Percentiles rank a stretch among this genome's conserved stretches.
phyloP scores from a whole-genome alignment of 2,329 filamentous ascomycete species.

The Seiridium cupressi region DNA sequence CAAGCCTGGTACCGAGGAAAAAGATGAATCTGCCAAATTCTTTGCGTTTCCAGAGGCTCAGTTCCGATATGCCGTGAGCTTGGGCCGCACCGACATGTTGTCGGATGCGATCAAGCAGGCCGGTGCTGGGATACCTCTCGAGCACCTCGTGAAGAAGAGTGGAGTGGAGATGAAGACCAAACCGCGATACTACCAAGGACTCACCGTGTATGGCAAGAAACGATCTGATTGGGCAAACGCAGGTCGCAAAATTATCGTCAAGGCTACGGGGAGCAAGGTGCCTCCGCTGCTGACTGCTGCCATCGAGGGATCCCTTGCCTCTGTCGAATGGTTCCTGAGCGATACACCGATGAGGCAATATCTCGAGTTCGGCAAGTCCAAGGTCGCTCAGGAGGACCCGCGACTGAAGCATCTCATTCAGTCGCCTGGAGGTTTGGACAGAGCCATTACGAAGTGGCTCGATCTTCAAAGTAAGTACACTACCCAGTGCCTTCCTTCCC shows the following conservation, averaged over 20 bases:
- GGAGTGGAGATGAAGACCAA: constrained; percentile 63
- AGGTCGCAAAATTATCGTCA: constrained; percentile 45
- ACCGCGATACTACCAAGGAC: constrained; percentile 54
- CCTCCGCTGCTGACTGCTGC: constrained; percentile 64
- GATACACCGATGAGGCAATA: constrained; percentile 69
- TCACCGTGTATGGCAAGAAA: constrained; percentile 61
- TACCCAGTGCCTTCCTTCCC: no score
- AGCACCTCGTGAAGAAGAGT: constrained; percentile 63
- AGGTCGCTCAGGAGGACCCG: constrained; percentile 58
- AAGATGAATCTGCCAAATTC: constrained; percentile 27
- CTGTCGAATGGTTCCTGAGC: constrained; percentile 75
- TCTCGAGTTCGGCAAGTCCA: constrained; percentile 61
- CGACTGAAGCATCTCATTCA: constrained; percentile 61
- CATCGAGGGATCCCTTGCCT: constrained; percentile 56
- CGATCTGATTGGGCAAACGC: constrained; percentile 70
- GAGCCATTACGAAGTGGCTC: constrained; percentile 62
- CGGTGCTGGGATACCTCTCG: constrained; percentile 68
- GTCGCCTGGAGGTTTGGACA: constrained; percentile 61
- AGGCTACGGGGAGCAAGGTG: constrained; percentile 37
- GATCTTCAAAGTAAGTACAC: constrained; percentile 53
- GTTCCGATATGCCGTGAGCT: constrained; percentile 42
- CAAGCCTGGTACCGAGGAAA: constrained; percentile 30
- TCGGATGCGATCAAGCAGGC: constrained; percentile 63
- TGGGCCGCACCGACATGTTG: constrained; percentile 56
- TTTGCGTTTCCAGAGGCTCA: constrained; percentile 37